These are phyloP conservation scores for Cladophialophora carrionii DNA, from an alignment of 2,329 filamentous ascomycete genomes.

Conservation along the genomic window DNA sequence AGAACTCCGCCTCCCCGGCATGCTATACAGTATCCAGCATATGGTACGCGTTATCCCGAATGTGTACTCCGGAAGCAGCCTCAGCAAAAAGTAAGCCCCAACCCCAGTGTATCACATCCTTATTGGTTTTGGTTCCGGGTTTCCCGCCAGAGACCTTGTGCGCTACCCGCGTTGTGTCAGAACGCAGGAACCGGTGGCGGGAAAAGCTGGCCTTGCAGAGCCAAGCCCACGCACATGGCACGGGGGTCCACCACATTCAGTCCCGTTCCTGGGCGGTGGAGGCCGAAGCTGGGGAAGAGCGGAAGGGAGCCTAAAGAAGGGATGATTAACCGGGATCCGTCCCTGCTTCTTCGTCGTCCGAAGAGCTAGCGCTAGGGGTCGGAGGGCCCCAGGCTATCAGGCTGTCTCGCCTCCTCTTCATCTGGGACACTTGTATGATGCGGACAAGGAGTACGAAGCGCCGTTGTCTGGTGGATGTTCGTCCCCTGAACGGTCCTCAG, in stretches of 20 bases:
- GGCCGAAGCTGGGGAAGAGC: constrained; percentile 4
- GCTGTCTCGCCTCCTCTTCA: too few relatives aligned
- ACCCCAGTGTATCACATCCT: background rate
- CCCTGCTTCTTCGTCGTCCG: too few relatives aligned
- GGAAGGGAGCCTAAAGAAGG: background rate
- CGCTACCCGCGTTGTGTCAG: background rate
- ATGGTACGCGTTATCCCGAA: background rate
- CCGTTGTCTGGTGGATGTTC: too few relatives aligned
- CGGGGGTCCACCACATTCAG: background rate
- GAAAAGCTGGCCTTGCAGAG: constrained; percentile 9
- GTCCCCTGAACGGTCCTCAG: too few relatives aligned
- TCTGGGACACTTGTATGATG: too few relatives aligned
- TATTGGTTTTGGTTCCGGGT: background rate
- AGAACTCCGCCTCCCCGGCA: background rate
- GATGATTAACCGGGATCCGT: background rate
- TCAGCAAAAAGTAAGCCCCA: background rate
- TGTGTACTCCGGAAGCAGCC: background rate
- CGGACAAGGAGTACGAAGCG: too few relatives aligned
- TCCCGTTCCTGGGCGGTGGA: background rate
- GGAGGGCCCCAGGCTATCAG: too few relatives aligned
- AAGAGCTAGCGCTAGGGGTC: too few relatives aligned
- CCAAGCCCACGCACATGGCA: constrained; percentile 1
- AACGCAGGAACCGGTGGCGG: constrained; percentile 6
- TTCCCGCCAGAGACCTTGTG: background rate
- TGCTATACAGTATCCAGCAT: background rate